Conservation (phyloP, 2,329 filamentous ascomycete genomes). For the Chrysosporium keratinophilum region DNA sequence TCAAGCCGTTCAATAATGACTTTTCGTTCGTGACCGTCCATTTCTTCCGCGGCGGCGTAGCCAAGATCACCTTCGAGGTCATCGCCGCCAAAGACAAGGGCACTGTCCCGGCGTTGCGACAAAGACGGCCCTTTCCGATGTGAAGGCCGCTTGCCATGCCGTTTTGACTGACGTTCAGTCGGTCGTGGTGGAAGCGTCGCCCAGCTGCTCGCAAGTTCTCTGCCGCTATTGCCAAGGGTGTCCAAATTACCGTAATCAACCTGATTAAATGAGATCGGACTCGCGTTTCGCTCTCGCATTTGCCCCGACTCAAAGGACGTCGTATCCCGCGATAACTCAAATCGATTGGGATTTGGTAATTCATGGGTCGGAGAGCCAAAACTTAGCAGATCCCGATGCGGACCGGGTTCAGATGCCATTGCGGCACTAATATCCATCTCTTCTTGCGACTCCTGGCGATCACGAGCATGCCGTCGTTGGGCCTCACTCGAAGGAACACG, state of each 20-base stretch:
- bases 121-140: constrained; percentile 30
- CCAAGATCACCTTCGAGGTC: constrained; percentile 86
- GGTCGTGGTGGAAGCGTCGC: constrained; percentile 29
- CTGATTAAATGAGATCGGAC: constrained; percentile 28
- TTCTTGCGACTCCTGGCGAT: constrained; percentile 48
- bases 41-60: constrained; percentile 84
- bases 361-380: constrained; percentile 47
- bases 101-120: constrained; percentile 30
- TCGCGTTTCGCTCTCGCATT: constrained; percentile 22
- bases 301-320: constrained; percentile 29
- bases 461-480: constrained; percentile 52
- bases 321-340: constrained; percentile 50
- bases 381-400: constrained; percentile 58
- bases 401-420: constrained; percentile 44
- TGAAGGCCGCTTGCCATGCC: constrained; percentile 15
- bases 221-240: constrained; percentile 23
- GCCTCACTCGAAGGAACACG: constrained; percentile 75
- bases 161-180: constrained; percentile 20
- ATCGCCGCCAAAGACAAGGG: constrained; percentile 52
- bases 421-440: constrained; percentile 84
- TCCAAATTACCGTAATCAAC: constrained; percentile 26
- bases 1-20: constrained; percentile 95
- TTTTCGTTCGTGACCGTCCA: constrained; percentile 82
- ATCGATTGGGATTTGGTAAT: constrained; percentile 64
- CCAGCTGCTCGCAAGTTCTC: constrained; percentile 31